Conservation (phyloP, 1,139 yeast genomes). For the Diutina catenulata region DNA sequence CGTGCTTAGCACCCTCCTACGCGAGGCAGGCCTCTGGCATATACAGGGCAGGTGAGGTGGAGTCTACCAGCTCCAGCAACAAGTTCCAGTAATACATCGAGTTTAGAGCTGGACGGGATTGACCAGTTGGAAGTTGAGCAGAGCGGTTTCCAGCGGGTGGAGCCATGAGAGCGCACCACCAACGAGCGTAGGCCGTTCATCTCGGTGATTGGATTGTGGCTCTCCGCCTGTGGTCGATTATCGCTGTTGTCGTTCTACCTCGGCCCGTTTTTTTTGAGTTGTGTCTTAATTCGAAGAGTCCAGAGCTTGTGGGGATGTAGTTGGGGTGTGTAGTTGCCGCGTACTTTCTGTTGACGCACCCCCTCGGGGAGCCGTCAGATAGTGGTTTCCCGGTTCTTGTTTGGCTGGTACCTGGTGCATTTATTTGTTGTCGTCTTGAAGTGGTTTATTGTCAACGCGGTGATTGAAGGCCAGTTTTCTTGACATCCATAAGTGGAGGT, state of each 20-base stretch:
- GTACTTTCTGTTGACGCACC: conserved; percentile 76
- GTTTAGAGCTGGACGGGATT: conserved; percentile 8
- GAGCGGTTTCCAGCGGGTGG: conserved; percentile 70
- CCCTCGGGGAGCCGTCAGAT: conserved; percentile 83
- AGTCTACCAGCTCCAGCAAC: not conserved
- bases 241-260: conserved; percentile 73
- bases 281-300: conserved; percentile 50
- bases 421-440: conserved; percentile 71
- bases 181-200: conserved; percentile 37
- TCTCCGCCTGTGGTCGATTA: conserved; percentile 74
- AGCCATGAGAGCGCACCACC: conserved; percentile 55
- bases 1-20: too few species aligned
- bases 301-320: conserved; percentile 51
- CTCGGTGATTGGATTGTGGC: conserved; percentile 66
- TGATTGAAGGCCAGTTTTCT: conserved; percentile 78
- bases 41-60: too few species aligned
- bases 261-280: conserved; percentile 63
- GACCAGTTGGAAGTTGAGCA: conserved; percentile 54
- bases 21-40: too few species aligned
- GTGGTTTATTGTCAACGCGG: conserved; percentile 78
- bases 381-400: conserved; percentile 68
- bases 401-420: conserved; percentile 78
- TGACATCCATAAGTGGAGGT: conserved; percentile 50
- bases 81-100: not conserved
- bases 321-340: conserved; percentile 71